phyloP scores from a whole-genome alignment of 169 alveolate species.

The Plasmodium coatneyi region DNA sequence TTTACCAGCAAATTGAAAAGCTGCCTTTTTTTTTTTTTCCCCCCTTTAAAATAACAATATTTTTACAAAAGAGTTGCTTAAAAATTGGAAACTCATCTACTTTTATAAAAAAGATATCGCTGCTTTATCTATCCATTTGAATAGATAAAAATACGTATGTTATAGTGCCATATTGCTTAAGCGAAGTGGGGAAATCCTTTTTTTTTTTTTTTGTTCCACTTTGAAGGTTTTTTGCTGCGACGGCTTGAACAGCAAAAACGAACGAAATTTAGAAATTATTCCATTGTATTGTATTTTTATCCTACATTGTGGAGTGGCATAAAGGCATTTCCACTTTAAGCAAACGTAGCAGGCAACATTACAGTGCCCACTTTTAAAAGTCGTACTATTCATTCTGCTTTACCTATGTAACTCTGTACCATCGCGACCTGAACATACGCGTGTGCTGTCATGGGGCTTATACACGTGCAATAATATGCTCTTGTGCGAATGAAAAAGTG shows the following conservation, averaged over 20 bases:
- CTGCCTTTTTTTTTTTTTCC: background rate
- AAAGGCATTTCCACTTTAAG: background rate
- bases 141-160: background rate
- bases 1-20: background rate
- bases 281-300: background rate
- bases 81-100: background rate
- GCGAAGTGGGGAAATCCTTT: background rate
- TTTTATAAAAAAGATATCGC: background rate
- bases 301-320: background rate
- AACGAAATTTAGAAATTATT: background rate
- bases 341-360: background rate
- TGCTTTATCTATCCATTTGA: background rate
- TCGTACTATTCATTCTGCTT: background rate
- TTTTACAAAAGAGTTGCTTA: background rate
- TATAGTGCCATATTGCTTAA: background rate
- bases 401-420: background rate
- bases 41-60: background rate
- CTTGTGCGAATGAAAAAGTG: background rate
- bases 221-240: background rate
- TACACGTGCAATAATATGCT: background rate
- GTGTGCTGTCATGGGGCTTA: background rate
- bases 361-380: background rate
- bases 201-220: background rate
- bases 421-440: background rate
- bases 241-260: background rate